Evolutionary conservation across 179 eudicot genomes (phyloP), one percentile per base, ranked within the genome.

Genomic region (Beta lomatogona): DNA sequence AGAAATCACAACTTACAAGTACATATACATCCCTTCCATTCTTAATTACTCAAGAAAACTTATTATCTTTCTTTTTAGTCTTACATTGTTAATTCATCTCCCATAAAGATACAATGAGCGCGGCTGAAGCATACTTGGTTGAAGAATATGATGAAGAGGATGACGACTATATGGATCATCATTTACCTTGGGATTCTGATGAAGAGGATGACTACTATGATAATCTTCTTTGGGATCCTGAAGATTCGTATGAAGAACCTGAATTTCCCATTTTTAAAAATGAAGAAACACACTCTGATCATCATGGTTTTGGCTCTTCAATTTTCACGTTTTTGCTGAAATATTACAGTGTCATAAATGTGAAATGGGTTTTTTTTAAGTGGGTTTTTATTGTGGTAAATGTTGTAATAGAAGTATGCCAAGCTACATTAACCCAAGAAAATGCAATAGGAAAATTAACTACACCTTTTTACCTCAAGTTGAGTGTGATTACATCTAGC

Each of bases 391-490:
- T 73, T 0, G 25, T 71, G 75, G 19, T 79, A 58, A 79, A 79
- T 71, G 67, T 79, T 54, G 61, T 72, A 15, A 11, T 79, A 18
- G 81, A 79, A 61, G 53, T 70, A 3, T n/a, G 76, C 50, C 81
- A 79, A 70, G 81, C 76, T 25, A 21, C 46, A 11, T 4, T 65
- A 7, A 52, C 64, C 13, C 81, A 79, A 58, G 76, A 57, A 65
- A 71, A 19, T 31, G 50, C 69, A n/a, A 25, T 16, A 4, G 69
- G 6, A 59, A 64, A 52, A 10, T 59, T 12, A 77, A n/a, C 59
- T n/a, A 77, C 52, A 45, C 18, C 69, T 1, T 19, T 44, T 3
- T 79, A 68, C 57, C 76, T 46, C 15, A 57, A 61, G 54, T 45
- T 79, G 60, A 70, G 76, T 44, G 82, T 71, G 16, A 12, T 18